Conservation (phyloP, 2,329 filamentous ascomycete genomes). For the Penicillium paneum region DNA sequence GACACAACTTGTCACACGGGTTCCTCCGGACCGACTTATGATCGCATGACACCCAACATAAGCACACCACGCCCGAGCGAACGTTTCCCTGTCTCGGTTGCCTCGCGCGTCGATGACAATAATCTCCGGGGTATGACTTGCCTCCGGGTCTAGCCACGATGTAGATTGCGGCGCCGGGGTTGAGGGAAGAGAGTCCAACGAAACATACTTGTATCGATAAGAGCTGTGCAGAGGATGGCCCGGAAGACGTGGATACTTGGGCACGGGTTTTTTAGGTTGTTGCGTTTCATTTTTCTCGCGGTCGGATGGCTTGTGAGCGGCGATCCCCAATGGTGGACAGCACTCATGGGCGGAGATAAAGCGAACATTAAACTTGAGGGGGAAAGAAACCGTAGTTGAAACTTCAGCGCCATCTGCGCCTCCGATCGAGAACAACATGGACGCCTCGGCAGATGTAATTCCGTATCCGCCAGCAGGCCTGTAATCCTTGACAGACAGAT, state of each 20-base stretch:
- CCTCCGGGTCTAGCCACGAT: constrained; percentile 2
- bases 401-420: constrained; percentile 6
- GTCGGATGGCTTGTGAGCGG: constrained; percentile 8
- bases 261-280: constrained; percentile 6
- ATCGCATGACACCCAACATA: constrained; percentile 42
- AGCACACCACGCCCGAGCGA: constrained; percentile 46
- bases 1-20: constrained; percentile 40
- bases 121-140: constrained; percentile 18
- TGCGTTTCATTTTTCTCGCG: background rate
- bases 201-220: constrained; percentile 33
- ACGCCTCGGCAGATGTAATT: constrained; percentile 25
- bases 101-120: constrained; percentile 39
- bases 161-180: constrained; percentile 15
- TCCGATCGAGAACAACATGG: constrained; percentile 26
- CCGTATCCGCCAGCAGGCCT: constrained; percentile 10
- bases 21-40: constrained; percentile 40
- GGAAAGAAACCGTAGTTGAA: constrained; percentile 31
- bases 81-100: constrained; percentile 36
- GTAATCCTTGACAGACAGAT: constrained; percentile 23
- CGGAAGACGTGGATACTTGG: constrained; percentile 31
- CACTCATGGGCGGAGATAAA: constrained; percentile 57
- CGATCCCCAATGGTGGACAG: constrained; percentile 42
- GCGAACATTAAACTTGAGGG: constrained; percentile 50
- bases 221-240: constrained; percentile 40
- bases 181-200: constrained; percentile 24